Percentiles rank a stretch among this genome's conserved stretches.
phyloP scores from a whole-genome alignment of 2,329 filamentous ascomycete genomes.

The Coniosporium tulheliwenetii region DNA sequence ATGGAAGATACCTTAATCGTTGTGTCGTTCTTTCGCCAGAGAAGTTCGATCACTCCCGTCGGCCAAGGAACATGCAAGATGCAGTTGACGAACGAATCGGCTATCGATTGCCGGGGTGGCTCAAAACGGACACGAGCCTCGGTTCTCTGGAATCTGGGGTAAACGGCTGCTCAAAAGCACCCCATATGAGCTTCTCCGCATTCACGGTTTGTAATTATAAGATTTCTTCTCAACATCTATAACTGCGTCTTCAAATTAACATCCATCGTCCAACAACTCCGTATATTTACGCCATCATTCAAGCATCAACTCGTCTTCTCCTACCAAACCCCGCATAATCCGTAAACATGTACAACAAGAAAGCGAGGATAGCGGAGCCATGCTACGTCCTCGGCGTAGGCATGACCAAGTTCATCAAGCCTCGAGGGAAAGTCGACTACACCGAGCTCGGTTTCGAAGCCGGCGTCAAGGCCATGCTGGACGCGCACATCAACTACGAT shows the following conservation, averaged over 20 bases:
- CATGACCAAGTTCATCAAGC: constrained; percentile 99
- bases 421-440: constrained; percentile 84
- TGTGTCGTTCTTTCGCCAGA: no score
- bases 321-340: not conserved
- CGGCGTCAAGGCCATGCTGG: constrained; percentile 69
- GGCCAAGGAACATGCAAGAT: no score
- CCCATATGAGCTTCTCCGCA: not conserved
- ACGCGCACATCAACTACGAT: constrained; percentile 86
- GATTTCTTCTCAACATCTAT: not conserved
- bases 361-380: constrained; percentile 26
- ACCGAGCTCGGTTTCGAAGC: constrained; percentile 89
- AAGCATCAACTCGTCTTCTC: not conserved
- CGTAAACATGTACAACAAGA: constrained; percentile 8
- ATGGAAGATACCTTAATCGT: no score
- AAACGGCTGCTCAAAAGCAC: not conserved
- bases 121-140: no score
- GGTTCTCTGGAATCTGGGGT: not conserved
- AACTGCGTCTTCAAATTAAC: not conserved
- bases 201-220: not conserved
- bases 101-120: not conserved
- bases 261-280: not conserved
- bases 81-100: not conserved
- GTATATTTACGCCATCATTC: not conserved
- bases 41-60: no score
- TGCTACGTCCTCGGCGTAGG: constrained; percentile 91